Percentiles rank a stretch among this genome's conserved stretches.
These are phyloP conservation scores for Austroboletus eburneus DNA, from an alignment of 768 basidiomycete species.

Conservation along the genomic window DNA sequence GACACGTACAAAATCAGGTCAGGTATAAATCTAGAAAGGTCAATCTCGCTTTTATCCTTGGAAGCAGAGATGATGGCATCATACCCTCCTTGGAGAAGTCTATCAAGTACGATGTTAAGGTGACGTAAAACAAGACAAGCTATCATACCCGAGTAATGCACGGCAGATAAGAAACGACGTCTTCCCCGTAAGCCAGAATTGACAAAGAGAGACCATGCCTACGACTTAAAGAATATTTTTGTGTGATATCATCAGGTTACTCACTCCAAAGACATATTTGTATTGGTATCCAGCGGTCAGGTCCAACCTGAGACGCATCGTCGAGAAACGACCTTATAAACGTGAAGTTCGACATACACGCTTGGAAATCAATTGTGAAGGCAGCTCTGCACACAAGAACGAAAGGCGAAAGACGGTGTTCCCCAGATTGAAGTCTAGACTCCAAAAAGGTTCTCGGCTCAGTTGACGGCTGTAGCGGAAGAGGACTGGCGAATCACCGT, in stretches of 20 bases:
- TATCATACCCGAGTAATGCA: slow-evolving; percentile 42
- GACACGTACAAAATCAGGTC: slow-evolving; percentile 60
- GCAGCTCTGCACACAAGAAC: slow-evolving; percentile 54
- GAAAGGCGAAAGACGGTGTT: slow-evolving; percentile 50
- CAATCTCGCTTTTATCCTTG: neutral
- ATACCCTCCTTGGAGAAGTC: slow-evolving; percentile 46
- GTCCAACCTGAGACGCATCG: slow-evolving; percentile 44
- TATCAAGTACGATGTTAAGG: slow-evolving; percentile 1
- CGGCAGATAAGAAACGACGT: slow-evolving; percentile 46
- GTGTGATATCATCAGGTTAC: neutral
- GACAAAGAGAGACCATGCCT: slow-evolving; percentile 43
- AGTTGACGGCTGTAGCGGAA: no score
- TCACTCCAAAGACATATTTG: slow-evolving; percentile 54
- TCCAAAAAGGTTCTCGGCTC: neutral
- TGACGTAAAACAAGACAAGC: neutral
- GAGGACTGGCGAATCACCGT: slow-evolving; percentile 34
- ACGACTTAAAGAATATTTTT: neutral
- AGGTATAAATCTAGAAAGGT: slow-evolving; percentile 45
- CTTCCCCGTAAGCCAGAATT: slow-evolving; percentile 54
- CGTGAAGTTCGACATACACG: slow-evolving; percentile 31
- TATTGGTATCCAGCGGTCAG: slow-evolving; percentile 60
- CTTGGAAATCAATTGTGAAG: slow-evolving; percentile 61
- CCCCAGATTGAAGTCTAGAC: slow-evolving; percentile 50
- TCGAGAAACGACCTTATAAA: neutral
- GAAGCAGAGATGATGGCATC: neutral